phyloP scores from a whole-genome alignment of 768 basidiomycete genomes.

The Suillus tomentosus region DNA sequence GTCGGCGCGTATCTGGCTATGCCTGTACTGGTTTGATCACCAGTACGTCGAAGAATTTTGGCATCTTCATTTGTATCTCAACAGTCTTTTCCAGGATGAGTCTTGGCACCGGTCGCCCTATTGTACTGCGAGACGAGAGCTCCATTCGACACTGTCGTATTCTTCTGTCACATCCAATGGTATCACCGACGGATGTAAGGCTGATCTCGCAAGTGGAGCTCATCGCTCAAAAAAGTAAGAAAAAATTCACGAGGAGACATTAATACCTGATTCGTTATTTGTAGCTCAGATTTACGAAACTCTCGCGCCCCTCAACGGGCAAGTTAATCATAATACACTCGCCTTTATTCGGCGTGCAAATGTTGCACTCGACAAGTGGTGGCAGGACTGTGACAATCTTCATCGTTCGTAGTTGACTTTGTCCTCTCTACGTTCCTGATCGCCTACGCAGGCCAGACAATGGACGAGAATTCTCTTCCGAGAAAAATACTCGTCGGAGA shows the following conservation, averaged over 20 bases:
- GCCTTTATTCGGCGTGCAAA: constrained; percentile 88
- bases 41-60: constrained; percentile 54
- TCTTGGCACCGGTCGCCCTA: constrained; percentile 87
- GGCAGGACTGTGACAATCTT: constrained; percentile 82
- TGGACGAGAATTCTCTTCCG: constrained; percentile 84
- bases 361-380: constrained; percentile 88
- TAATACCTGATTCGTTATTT: constrained; percentile 11
- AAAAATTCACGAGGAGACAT: background rate
- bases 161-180: constrained; percentile 83
- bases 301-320: constrained; percentile 80
- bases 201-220: constrained; percentile 87
- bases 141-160: constrained; percentile 85
- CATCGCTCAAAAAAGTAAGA: constrained; percentile 86
- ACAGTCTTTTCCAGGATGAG: constrained; percentile 63
- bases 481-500: constrained; percentile 88
- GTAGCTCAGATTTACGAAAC: constrained; percentile 93
- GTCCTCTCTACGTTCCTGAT: constrained; percentile 8
- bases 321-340: constrained; percentile 82
- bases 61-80: constrained; percentile 17
- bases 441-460: constrained; percentile 56
- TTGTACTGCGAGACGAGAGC: constrained; percentile 86
- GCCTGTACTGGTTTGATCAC: constrained; percentile 96
- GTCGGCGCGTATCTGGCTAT: constrained; percentile 92
- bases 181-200: constrained; percentile 86
- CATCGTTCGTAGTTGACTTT: constrained; percentile 56